These are phyloP conservation scores for Diaporthe amygdali DNA, from an alignment of 2,329 filamentous ascomycete genomes.

Conservation along the genomic window DNA sequence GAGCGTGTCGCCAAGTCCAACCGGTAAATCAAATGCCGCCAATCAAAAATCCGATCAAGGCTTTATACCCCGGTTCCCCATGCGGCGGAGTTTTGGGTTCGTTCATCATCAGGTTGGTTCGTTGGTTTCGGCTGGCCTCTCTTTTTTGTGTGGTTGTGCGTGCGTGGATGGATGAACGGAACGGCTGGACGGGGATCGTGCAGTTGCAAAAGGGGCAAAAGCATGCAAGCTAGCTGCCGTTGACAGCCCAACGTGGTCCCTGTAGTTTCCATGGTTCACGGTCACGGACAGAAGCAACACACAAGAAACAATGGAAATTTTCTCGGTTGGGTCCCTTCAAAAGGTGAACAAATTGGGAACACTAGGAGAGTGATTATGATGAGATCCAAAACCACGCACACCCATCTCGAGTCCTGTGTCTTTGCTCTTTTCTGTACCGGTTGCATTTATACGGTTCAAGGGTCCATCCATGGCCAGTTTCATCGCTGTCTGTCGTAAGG, in stretches of 20 bases:
- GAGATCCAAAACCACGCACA: background rate
- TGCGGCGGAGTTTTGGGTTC: conserved; percentile 31
- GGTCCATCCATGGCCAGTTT: conserved; percentile 42
- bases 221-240: conserved; percentile 18
- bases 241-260: conserved; percentile 16
- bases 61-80: conserved; percentile 18
- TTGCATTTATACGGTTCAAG: conserved; percentile 51
- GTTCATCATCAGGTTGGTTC: conserved; percentile 30
- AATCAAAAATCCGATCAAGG: conserved; percentile 7
- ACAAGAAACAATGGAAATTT: conserved; percentile 24
- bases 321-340: conserved; percentile 29
- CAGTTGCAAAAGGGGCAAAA: conserved; percentile 26
- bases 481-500: conserved; percentile 43
- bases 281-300: conserved; percentile 13
- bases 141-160: conserved; percentile 4
- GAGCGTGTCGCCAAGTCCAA: conserved; percentile 99
- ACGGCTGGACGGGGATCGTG: background rate
- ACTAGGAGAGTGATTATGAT: conserved; percentile 9
- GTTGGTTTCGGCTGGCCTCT: conserved; percentile 13
- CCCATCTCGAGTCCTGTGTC: background rate
- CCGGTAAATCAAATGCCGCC: conserved; percentile 75
- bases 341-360: conserved; percentile 17
- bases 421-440: conserved; percentile 40
- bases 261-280: conserved; percentile 24
- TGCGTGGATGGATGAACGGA: background rate